Percentiles rank a stretch among this genome's conserved stretches.
Evolutionary conservation across 2,329 filamentous ascomycete genomes (phyloP).

Genomic region (Sporothrix protearum): DNA sequence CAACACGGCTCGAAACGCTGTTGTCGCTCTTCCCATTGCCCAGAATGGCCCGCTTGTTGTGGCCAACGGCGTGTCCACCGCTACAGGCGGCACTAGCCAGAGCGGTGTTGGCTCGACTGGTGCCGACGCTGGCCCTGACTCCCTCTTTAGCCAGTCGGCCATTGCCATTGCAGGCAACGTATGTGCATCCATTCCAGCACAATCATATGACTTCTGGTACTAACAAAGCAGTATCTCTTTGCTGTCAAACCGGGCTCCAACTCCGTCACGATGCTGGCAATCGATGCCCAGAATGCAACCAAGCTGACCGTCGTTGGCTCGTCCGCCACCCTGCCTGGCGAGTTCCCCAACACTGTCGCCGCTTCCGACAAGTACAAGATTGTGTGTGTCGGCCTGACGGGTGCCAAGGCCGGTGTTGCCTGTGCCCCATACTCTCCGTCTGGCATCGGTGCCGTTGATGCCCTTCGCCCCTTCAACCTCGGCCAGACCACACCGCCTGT

Average conservation of each 20-base stretch:
- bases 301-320: slow-evolving; percentile 44
- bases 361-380: slow-evolving; percentile 43
- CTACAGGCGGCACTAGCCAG: slow-evolving; percentile 11
- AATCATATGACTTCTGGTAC: not conserved
- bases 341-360: slow-evolving; percentile 52
- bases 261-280: slow-evolving; percentile 48
- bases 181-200: not conserved
- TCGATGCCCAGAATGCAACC: slow-evolving; percentile 42
- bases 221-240: slow-evolving; percentile 45
- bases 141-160: slow-evolving; percentile 22
- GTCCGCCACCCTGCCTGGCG: slow-evolving; percentile 44
- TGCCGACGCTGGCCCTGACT: slow-evolving; percentile 2
- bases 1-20: slow-evolving; percentile 16
- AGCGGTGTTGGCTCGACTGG: not conserved
- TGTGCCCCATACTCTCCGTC: slow-evolving; percentile 41
- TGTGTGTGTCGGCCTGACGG: slow-evolving; percentile 48
- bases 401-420: slow-evolving; percentile 44
- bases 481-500: slow-evolving; percentile 55
- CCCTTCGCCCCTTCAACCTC: slow-evolving; percentile 46
- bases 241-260: slow-evolving; percentile 54
- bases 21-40: slow-evolving; percentile 22
- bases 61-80: slow-evolving; percentile 3
- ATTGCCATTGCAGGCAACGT: slow-evolving; percentile 29
- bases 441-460: slow-evolving; percentile 45
- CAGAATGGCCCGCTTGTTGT: slow-evolving; percentile 7